These are phyloP conservation scores for Chaetomium tenue DNA, from an alignment of 495 filamentous ascomycete species.

Conservation along the genomic window DNA sequence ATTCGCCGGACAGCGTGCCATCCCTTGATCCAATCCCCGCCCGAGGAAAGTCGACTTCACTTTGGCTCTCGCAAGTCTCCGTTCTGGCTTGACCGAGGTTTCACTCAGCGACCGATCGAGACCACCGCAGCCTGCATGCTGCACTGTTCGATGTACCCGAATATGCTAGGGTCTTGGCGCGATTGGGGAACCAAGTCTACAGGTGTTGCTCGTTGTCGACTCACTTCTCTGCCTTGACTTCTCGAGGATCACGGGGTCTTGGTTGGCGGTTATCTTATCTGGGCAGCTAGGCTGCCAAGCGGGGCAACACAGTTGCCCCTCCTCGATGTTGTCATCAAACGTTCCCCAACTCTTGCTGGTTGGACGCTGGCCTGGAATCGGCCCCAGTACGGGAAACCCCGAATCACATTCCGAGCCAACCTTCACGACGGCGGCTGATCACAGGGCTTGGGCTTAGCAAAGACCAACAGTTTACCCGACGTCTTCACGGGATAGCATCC, in stretches of 20 bases:
- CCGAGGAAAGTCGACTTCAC: not conserved
- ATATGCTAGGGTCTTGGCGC: conserved; percentile 3
- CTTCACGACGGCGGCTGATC: not conserved
- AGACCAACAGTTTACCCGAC: no score
- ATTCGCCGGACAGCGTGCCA: conserved; percentile 15
- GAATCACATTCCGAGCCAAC: no score
- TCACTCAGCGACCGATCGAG: conserved; percentile 19
- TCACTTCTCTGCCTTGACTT: conserved; percentile 6
- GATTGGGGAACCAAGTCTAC: conserved; percentile 7
- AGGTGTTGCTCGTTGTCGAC: conserved; percentile 3
- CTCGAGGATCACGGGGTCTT: not conserved
- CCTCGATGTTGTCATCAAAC: conserved; percentile 25
- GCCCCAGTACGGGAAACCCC: no score
- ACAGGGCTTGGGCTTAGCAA: not conserved
- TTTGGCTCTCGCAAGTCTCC: conserved; percentile 1
- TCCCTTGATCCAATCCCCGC: not conserved
- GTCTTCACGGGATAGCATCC: no score
- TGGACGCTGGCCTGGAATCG: no score
- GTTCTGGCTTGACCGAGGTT: conserved; percentile 20
- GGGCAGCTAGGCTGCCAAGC: conserved; percentile 11
- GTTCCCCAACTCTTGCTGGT: conserved; percentile 8
- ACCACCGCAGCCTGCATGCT: conserved; percentile 13
- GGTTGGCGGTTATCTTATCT: not conserved
- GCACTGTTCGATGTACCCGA: conserved; percentile 4
- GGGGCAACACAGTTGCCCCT: conserved; percentile 16